Base-by-base conservation (phyloP, 169 alveolate genomes). In the Eimeria zaria region DNA sequence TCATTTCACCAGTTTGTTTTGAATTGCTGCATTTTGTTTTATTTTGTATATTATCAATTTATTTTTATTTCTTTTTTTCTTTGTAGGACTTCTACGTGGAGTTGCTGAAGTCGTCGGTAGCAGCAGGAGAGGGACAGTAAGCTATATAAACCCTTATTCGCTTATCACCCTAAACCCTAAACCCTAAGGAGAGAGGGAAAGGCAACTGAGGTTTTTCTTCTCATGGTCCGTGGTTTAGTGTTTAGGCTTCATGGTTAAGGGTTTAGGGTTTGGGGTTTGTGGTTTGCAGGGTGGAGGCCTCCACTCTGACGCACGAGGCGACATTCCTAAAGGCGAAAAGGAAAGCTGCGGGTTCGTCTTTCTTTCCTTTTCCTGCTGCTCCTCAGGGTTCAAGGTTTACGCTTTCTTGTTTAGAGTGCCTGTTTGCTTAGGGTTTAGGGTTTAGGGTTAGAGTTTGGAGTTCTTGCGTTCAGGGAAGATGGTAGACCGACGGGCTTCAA, bases 401-500 rank as follows among this genome's bases (percentile, higher is more conserved):
- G 48, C n/a, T 36, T 69, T 69, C 46, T 1, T 30, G 80, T 36
- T 30, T 69, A 69, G 51, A 22, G 48, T 33, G n/a, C n/a, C n/a
- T 33, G 30, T 9, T 24, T 12, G 22, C 22, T 44, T 41, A 41
- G 62, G 88, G 62, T n/a, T 44, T 22, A n/a, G 88, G 55, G 88
- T 76, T 76, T 76, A 41, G 30, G 64, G 84, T 44, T 41, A 14
- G 27, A 48, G 48, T 12, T 71, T 46, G 27, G 46, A 5, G 60
- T 14, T 76, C 8, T 33, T 3, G 64, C 41, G 53, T 51, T n/a
- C 81, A 90, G 81, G 62, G 41, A 64, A 24, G 71, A 78, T 22
- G 30, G 98, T 97, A 12, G 98, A 97, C 55, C 87, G 98, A 30
- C 91, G 98, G 69, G 98, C 98, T 27, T 97, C 98, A 0, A 97